Evolutionary conservation across 2,329 filamentous ascomycete genomes (phyloP).

Genomic region (Claviceps digitariae): DNA sequence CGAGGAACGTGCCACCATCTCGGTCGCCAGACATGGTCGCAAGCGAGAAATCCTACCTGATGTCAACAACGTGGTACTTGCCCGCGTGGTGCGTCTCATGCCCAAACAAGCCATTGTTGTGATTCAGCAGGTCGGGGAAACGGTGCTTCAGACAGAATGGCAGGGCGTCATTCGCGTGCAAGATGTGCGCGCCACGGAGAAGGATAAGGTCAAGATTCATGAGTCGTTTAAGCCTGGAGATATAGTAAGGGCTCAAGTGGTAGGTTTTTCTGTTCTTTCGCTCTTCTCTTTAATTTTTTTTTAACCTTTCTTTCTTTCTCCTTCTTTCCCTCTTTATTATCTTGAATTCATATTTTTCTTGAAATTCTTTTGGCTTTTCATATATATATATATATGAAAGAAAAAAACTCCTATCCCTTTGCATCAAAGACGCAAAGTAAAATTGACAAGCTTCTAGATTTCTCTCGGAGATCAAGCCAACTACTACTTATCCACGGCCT

Average conservation of each 20-base stretch:
- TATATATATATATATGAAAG: too few relatives aligned
- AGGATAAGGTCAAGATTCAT: conserved; percentile 83
- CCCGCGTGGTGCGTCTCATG: conserved; percentile 72
- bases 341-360: too few relatives aligned
- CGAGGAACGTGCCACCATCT: conserved; percentile 37
- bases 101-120: conserved; percentile 74
- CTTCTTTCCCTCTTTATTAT: not conserved
- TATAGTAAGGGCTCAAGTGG: conserved; percentile 74
- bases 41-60: conserved; percentile 66
- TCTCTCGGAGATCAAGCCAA: conserved; percentile 86
- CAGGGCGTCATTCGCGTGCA: conserved; percentile 76
- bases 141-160: conserved; percentile 65
- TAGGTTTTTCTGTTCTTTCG: conserved; percentile 27
- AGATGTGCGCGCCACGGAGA: conserved; percentile 89
- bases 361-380: too few relatives aligned
- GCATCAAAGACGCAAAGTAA: not conserved
- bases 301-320: not conserved
- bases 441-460: conserved; percentile 37
- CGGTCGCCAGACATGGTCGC: conserved; percentile 34
- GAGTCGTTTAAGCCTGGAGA: conserved; percentile 90
- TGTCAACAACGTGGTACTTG: conserved; percentile 69
- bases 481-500: conserved; percentile 87
- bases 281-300: too few relatives aligned
- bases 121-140: conserved; percentile 69
- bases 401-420: not conserved